Conservation (phyloP, 2,329 filamentous ascomycete species). For the Tolypocladium nubicola region DNA sequence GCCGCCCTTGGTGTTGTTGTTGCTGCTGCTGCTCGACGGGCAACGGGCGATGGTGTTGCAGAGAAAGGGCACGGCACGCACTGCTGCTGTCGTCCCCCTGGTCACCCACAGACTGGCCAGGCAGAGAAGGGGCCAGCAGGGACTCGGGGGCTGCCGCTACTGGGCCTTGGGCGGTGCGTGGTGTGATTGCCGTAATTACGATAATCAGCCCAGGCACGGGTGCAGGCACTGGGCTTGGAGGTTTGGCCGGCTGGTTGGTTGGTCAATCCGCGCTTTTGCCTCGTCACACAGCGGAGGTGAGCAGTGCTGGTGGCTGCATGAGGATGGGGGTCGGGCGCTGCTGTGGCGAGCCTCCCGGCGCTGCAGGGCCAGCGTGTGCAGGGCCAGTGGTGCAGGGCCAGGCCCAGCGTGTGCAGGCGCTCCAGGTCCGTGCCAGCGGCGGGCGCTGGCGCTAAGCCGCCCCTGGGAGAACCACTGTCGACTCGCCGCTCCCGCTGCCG, state of each 20-base stretch:
- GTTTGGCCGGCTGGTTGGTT: neutral
- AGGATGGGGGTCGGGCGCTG: neutral
- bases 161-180: neutral
- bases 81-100: neutral
- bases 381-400: too few relatives aligned
- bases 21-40: neutral
- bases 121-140: neutral
- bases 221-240: neutral
- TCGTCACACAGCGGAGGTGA: neutral
- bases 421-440: neutral
- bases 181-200: conserved; percentile 14
- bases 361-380: neutral
- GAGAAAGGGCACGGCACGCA: neutral
- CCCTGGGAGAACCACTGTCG: neutral
- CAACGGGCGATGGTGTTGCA: neutral
- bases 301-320: neutral
- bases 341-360: too few relatives aligned
- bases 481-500: neutral
- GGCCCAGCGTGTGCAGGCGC: neutral
- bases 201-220: conserved; percentile 5
- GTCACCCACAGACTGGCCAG: neutral
- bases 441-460: neutral
- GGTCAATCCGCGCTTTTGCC: neutral
- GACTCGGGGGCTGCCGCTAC: neutral
- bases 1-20: neutral